phyloP scores from a whole-genome alignment of 129 eudicot genomes.

The Centrapalus pauciflorus region DNA sequence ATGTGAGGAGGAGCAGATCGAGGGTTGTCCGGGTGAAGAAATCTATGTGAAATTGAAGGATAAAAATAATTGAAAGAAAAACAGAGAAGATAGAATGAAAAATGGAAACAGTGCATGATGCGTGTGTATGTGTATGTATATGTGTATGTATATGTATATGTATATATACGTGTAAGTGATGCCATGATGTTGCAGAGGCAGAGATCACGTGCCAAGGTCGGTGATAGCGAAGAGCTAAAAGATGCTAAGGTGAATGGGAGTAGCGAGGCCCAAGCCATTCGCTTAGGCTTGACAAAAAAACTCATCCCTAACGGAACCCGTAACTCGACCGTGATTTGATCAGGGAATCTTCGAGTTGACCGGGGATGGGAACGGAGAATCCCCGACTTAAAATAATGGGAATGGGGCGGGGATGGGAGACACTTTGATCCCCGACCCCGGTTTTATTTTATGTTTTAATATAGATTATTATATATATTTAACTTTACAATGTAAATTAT shows the following conservation, averaged over 20 bases:
- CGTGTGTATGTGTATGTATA: not conserved
- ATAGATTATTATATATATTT: no score
- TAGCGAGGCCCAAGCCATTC: no score
- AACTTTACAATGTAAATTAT: no score
- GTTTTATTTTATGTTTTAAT: no score
- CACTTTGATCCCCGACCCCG: no score
- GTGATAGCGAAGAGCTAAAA: slow-evolving; percentile 1
- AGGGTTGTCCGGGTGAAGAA: slow-evolving; percentile 7
- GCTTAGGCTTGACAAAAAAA: no score
- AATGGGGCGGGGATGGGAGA: no score
- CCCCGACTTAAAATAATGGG: no score
- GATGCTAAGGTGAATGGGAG: slow-evolving; percentile 10
- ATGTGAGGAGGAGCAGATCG: slow-evolving; percentile 21
- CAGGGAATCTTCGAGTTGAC: no score
- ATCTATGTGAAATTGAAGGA: slow-evolving; percentile 9
- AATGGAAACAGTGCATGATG: not conserved
- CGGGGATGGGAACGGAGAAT: no score
- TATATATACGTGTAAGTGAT: slow-evolving; percentile 8
- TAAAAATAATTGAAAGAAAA: slow-evolving; percentile 9
- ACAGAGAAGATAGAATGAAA: not conserved
- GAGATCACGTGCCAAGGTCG: slow-evolving; percentile 36
- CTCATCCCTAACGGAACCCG: no score
- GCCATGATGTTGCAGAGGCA: slow-evolving; percentile 22
- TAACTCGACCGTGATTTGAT: no score
- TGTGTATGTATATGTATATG: not conserved